Percentiles rank a stretch among this genome's conserved stretches.
Evolutionary conservation across 2,329 filamentous ascomycete genomes (phyloP).

Genomic region (Parascedosporium putredinis): DNA sequence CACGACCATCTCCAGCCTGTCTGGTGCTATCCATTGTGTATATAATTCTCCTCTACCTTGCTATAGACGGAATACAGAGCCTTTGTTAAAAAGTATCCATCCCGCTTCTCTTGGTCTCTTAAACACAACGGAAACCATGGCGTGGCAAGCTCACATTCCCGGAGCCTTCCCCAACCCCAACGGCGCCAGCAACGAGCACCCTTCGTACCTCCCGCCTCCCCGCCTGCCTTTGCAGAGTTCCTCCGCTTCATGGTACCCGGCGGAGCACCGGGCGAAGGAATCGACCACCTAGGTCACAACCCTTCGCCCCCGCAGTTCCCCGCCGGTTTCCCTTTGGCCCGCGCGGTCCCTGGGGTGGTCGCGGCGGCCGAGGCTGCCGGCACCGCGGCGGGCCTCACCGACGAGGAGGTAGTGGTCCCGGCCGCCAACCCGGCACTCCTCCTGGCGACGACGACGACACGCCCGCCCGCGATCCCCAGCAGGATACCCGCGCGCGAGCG

Average conservation of each 20-base stretch:
- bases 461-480: slow-evolving; percentile 11
- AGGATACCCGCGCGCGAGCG: slow-evolving; percentile 11
- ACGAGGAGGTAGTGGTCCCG: slow-evolving; percentile 15
- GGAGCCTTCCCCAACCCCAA: slow-evolving; percentile 2
- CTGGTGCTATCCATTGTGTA: not conserved
- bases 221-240: slow-evolving; percentile 3
- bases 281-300: slow-evolving; percentile 14
- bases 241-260: not conserved
- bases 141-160: not conserved
- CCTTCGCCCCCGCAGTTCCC: slow-evolving; percentile 20
- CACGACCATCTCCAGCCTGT: not conserved
- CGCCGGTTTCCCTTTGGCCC: slow-evolving; percentile 16
- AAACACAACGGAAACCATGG: slow-evolving; percentile 7
- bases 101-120: not conserved
- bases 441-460: slow-evolving; percentile 9
- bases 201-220: not conserved
- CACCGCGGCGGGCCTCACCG: slow-evolving; percentile 10
- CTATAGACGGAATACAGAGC: not conserved
- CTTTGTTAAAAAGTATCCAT: not conserved
- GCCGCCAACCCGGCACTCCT: slow-evolving; percentile 14
- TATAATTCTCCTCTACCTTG: not conserved
- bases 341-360: slow-evolving; percentile 9
- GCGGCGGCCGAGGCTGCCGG: slow-evolving; percentile 10
- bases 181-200: not conserved
- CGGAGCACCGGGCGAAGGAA: not conserved